Base-by-base conservation (phyloP, 345 rosid species). In the Ceriops tagal region DNA sequence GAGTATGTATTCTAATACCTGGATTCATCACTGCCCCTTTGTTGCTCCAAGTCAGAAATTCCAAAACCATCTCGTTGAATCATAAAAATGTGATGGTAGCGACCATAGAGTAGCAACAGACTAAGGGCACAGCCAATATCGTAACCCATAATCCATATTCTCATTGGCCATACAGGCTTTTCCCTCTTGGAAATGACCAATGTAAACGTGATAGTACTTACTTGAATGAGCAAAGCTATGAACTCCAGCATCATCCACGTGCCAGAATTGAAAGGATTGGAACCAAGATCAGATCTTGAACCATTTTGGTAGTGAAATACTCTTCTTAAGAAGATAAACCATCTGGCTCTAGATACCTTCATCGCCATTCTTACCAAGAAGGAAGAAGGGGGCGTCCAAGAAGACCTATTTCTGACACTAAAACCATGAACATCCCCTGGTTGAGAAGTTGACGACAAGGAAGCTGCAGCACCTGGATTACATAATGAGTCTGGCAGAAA, bases 291-390 rank as follows among this genome's bases (percentile, higher is more conserved):
- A 1, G 96, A 88, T 58, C 90, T 84, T 27, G 91, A 86, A 22
- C 96, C 95, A 74, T 96, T 96, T 75, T 96, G 99, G 83, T 92
- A 92, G 20, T 96, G 99, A 73, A 92, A 96, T 4, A 92, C 97
- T 73, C 99, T 90, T 67, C 99, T 92, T 67, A 88, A 80, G 88
- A 96, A 92, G 49, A 76, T 80, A 67, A 92, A 96, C 98, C 98
- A 92, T 75, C 98, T 86, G 21, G 98, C 90, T 81, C 99, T 88
- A 13, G 96, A 96, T 24, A 92, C 73, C 80, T 87, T 90, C 90
- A 89, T 82, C 34, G 93, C 99, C 26, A 67, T 67, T 75, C 95
- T 83, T 39, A 92, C 62, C 76, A 83, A 75, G 61, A 83, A 80
- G 4, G 93, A 80, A 11, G 89, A 71, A 58, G 79, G 70, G 0